Base-by-base conservation (phyloP, 768 basidiomycete genomes). In the Grammothele lineata region DNA sequence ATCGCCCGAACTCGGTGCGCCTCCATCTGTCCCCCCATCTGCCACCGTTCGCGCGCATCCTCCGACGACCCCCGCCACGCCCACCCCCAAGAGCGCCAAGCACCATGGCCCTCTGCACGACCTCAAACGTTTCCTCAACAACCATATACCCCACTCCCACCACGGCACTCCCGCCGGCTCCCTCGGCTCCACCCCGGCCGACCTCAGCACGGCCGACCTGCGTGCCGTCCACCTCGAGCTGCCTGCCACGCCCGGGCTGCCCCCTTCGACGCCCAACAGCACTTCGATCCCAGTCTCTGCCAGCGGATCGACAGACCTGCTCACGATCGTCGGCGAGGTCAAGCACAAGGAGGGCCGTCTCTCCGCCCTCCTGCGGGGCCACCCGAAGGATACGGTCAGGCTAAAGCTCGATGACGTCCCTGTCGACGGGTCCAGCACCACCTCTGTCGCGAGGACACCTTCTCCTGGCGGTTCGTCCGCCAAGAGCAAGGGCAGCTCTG, bases 71-170 rank as follows among this genome's bases (percentile, higher is more conserved):
- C 12, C 40, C 45, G 22, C 19, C 22, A 51, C 53, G 3, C 48
- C 55, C 38, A 43, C 49, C 22, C 34, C 44, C 40, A 64, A 62
- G 53, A 43, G 51, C 45, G 34, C 47, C 37, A 67, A 70, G 55
- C 65, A 75, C 54, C 76, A 76, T 51, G 86, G 91, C 0, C 87
- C 92, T 2, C 77, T 98, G 41, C 83, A 88, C 68, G 94, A 97
- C 66, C 82, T 97, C 60, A 92, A 92, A 63, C 87, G 93, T 23
- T 96, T 98, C 72, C 78, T 99, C 53, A 90, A 95, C 69, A 81
- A 89, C 68, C 92, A 95, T 69, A 83, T 95, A 40, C 81, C 81
- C 48, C 82, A 87, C 57, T 53, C 54, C 49, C 51, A 68, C 39
- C 57, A 55, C 58, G 47, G 43, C 22, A 53, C 43, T 46, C 53